phyloP scores from a whole-genome alignment of 2,329 filamentous ascomycete genomes.

The Arachnomyces sp. region DNA sequence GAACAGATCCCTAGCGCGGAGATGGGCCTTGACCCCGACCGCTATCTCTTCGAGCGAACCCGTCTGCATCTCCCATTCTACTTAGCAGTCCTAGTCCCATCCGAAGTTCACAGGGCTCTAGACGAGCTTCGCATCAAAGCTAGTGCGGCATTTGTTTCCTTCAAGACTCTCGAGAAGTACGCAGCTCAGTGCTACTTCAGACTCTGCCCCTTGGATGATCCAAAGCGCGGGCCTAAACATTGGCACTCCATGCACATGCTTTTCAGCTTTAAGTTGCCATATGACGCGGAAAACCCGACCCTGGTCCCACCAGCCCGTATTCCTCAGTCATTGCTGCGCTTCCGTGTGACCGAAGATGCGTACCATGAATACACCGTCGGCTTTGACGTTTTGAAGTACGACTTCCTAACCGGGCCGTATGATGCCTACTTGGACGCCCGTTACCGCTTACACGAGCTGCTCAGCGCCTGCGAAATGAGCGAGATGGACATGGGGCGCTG shows the following conservation, averaged over 20 bases:
- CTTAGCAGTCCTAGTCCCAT: constrained; percentile 8
- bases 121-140: constrained; percentile 13
- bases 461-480: constrained; percentile 9
- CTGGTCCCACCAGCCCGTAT: constrained; percentile 20
- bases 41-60: constrained; percentile 12
- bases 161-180: constrained; percentile 13
- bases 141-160: constrained; percentile 7
- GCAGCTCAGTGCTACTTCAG: constrained; percentile 16
- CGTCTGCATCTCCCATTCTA: constrained; percentile 12
- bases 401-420: constrained; percentile 8
- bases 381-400: constrained; percentile 6
- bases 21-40: neutral
- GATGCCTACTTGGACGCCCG: constrained; percentile 13
- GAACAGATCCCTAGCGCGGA: neutral
- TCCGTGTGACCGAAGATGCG: constrained; percentile 16
- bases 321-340: constrained; percentile 15
- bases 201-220: constrained; percentile 18
- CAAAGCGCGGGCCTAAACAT: constrained; percentile 10
- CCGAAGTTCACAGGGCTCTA: constrained; percentile 9
- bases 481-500: constrained; percentile 14
- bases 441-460: constrained; percentile 7
- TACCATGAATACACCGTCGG: constrained; percentile 13
- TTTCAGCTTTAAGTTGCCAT: constrained; percentile 12
- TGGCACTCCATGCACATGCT: constrained; percentile 20
- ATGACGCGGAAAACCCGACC: constrained; percentile 9